Evolutionary conservation across 2,329 filamentous ascomycete species (phyloP).

Genomic region (Herpotrichia juniperi): DNA sequence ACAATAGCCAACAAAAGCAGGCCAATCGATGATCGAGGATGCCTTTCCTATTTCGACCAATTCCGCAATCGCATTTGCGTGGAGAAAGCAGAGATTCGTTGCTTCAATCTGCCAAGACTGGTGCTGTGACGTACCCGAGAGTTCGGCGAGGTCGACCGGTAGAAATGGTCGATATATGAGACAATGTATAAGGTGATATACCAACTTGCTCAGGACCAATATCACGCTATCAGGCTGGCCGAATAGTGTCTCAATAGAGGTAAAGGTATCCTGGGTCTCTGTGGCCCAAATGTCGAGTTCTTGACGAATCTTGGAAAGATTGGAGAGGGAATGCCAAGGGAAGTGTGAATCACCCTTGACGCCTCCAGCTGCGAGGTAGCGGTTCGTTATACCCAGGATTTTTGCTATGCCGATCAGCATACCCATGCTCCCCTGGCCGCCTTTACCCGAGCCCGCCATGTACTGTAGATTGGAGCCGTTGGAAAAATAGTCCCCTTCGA

Average conservation of each 20-base stretch:
- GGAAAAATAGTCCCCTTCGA: constrained; percentile 83
- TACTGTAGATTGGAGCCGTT: constrained; percentile 79
- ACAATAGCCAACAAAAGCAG: constrained; percentile 84
- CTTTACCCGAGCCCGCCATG: constrained; percentile 70
- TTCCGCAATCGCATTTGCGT: constrained; percentile 86
- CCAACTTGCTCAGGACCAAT: constrained; percentile 80
- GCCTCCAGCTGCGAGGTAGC: constrained; percentile 82
- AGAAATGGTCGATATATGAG: constrained; percentile 86
- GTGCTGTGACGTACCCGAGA: constrained; percentile 80
- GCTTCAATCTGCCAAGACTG: constrained; percentile 94
- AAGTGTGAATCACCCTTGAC: constrained; percentile 91
- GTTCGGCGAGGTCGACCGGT: constrained; percentile 80
- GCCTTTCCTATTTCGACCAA: constrained; percentile 79
- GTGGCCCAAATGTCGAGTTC: constrained; percentile 86
- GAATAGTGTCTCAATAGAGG: constrained; percentile 75
- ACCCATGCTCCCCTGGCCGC: constrained; percentile 74
- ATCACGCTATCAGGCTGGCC: constrained; percentile 79
- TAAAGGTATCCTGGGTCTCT: constrained; percentile 79
- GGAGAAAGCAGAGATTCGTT: constrained; percentile 83
- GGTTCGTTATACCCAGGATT: constrained; percentile 81
- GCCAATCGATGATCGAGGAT: constrained; percentile 79
- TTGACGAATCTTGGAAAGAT: constrained; percentile 82
- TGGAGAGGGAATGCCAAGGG: constrained; percentile 86
- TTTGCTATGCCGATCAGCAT: constrained; percentile 86
- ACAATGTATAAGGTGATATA: constrained; percentile 87